A percentile compares a stretch with the other conserved stretches of the same genome.
Conservation (phyloP, 2,329 filamentous ascomycete species). For the Fusarium sp. region DNA sequence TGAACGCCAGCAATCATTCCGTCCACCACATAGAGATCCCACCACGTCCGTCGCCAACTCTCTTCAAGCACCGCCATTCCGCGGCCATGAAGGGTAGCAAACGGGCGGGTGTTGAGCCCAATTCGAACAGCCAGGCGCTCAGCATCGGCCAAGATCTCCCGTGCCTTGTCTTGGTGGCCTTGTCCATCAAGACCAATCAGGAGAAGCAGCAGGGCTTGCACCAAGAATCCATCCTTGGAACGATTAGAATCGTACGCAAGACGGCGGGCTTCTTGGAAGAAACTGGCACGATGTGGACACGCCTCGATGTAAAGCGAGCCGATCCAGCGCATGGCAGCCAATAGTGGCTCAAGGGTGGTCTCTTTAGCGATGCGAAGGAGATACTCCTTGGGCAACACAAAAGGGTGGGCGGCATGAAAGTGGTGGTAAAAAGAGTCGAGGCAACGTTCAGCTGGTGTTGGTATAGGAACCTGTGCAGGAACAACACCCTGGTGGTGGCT, state of each 20-base stretch:
- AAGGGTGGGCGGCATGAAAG: constrained; percentile 70
- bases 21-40: constrained; percentile 85
- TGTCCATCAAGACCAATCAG: constrained; percentile 83
- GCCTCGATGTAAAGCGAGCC: constrained; percentile 67
- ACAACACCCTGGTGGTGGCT: constrained; percentile 25
- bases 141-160: constrained; percentile 74
- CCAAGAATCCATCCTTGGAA: constrained; percentile 69
- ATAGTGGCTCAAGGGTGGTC: constrained; percentile 59
- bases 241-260: constrained; percentile 61
- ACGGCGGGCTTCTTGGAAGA: constrained; percentile 69
- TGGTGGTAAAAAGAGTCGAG: constrained; percentile 69
- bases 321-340: constrained; percentile 67
- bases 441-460: constrained; percentile 63
- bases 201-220: constrained; percentile 83
- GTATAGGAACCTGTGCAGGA: constrained; percentile 37
- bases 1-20: constrained; percentile 87
- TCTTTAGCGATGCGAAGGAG: constrained; percentile 63
- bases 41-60: constrained; percentile 90
- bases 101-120: constrained; percentile 78
- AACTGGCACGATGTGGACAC: constrained; percentile 59
- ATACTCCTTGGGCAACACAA: constrained; percentile 65
- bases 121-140: constrained; percentile 81
- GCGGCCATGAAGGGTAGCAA: constrained; percentile 72
- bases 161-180: constrained; percentile 76
- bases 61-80: constrained; percentile 80